These are phyloP conservation scores for Pythium aphanidermatum DNA, from an alignment of 352 stramenopile species.

Conservation along the genomic window DNA sequence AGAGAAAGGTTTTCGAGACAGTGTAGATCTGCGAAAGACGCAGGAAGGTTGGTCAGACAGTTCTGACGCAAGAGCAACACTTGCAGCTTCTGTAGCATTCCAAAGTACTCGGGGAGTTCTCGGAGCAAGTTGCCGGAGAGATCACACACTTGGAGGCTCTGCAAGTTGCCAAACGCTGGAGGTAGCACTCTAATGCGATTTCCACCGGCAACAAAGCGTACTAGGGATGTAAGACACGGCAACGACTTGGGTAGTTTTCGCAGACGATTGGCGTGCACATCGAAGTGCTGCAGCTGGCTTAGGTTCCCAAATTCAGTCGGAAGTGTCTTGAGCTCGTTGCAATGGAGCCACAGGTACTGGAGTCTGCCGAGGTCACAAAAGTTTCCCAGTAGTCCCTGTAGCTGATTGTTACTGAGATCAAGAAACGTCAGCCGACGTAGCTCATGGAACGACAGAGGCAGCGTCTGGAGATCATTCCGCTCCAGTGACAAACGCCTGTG, in stretches of 20 bases:
- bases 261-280: slow-evolving; percentile 35
- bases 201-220: slow-evolving; percentile 30
- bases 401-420: slow-evolving; percentile 38
- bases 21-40: slow-evolving; percentile 30
- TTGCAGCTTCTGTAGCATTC: slow-evolving; percentile 20
- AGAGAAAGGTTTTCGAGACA: slow-evolving; percentile 36
- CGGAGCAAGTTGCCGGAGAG: slow-evolving; percentile 29
- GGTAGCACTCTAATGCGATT: slow-evolving; percentile 42
- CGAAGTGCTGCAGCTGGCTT: slow-evolving; percentile 25
- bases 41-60: slow-evolving; percentile 31
- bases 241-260: slow-evolving; percentile 41
- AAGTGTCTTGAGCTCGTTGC: slow-evolving; percentile 26
- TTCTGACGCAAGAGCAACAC: slow-evolving; percentile 36
- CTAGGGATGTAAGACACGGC: slow-evolving; percentile 29
- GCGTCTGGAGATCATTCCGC: slow-evolving; percentile 40
- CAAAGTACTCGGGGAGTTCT: slow-evolving; percentile 36
- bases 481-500: slow-evolving; percentile 41
- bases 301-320: slow-evolving; percentile 40
- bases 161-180: slow-evolving; percentile 39
- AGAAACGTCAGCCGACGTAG: slow-evolving; percentile 28
- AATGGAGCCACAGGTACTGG: slow-evolving; percentile 30
- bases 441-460: slow-evolving; percentile 51
- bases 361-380: slow-evolving; percentile 41
- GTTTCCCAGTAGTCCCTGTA: slow-evolving; percentile 40
- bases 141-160: slow-evolving; percentile 30